These are phyloP conservation scores for Veloporphyrellus conicus DNA, from an alignment of 1,284 basidiomycete species.

Conservation along the genomic window DNA sequence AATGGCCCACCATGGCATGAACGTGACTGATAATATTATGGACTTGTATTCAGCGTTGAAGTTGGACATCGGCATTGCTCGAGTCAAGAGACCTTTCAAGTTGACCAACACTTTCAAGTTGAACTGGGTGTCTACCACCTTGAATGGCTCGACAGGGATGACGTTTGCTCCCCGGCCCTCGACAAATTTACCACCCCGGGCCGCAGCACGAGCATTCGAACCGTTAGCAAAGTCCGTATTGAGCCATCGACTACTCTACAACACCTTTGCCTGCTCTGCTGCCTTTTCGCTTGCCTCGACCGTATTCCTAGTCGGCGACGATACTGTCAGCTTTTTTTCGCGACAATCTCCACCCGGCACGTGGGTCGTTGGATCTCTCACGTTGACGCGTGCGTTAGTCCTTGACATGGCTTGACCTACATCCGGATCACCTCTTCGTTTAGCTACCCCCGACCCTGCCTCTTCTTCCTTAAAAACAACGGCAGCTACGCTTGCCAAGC, in stretches of 20 bases:
- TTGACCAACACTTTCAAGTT: too few relatives aligned
- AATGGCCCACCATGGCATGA: conserved; percentile 12
- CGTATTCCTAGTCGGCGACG: conserved; percentile 28
- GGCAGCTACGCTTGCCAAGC: conserved; percentile 43
- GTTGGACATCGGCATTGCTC: not conserved
- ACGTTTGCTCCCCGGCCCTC: conserved; percentile 43
- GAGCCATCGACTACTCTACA: conserved; percentile 50
- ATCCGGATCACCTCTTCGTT: conserved; percentile 1
- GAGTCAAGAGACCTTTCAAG: not conserved
- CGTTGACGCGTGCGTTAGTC: conserved; percentile 50
- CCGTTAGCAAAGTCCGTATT: conserved; percentile 56
- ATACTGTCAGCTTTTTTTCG: conserved; percentile 15
- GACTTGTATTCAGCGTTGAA: not conserved
- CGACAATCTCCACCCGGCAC: too few relatives aligned
- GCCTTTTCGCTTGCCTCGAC: conserved; percentile 44
- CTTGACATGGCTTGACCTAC: not conserved
- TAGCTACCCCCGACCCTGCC: conserved; percentile 46
- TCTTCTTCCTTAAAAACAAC: conserved; percentile 52
- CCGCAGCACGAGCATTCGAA: conserved; percentile 52
- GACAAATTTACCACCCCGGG: conserved; percentile 45
- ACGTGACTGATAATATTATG: too few relatives aligned
- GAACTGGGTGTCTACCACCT: conserved; percentile 3
- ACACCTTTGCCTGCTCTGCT: conserved; percentile 49
- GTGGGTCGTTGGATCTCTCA: too few relatives aligned
- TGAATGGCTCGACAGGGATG: conserved; percentile 3